Evolutionary conservation across 768 basidiomycete species (phyloP).

Genomic region (Arthromyces matolae): DNA sequence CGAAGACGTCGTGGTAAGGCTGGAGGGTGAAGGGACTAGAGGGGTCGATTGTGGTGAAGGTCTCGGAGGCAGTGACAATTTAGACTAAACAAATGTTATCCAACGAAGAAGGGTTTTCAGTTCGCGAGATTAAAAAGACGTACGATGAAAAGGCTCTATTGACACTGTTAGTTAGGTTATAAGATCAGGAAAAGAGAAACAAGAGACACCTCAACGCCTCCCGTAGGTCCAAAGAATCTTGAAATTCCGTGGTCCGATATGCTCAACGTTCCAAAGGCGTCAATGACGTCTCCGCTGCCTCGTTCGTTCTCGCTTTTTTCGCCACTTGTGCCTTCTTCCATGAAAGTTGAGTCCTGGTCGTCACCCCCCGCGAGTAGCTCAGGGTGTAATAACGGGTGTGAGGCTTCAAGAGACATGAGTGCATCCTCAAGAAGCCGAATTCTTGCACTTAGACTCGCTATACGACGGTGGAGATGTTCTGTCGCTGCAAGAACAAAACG

Average conservation of each 20-base stretch:
- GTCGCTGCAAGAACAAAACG: conserved; percentile 66
- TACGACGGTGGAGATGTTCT: conserved; percentile 61
- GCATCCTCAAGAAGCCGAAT: conserved; percentile 56
- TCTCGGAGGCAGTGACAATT: conserved; percentile 11
- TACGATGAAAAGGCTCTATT: conserved; percentile 24
- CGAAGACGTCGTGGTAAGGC: conserved; percentile 6
- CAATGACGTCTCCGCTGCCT: conserved; percentile 40
- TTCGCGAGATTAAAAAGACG: neutral
- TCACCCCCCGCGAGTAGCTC: conserved; percentile 40
- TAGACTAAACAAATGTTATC: too few species aligned
- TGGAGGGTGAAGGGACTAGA: conserved; percentile 19
- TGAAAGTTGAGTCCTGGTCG: conserved; percentile 18
- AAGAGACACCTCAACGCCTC: conserved; percentile 58
- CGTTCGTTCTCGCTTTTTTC: neutral
- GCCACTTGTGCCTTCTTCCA: conserved; percentile 9
- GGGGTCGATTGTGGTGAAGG: conserved; percentile 23
- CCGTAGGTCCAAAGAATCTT: conserved; percentile 65
- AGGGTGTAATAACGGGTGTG: conserved; percentile 58
- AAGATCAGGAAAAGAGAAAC: neutral
- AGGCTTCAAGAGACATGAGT: conserved; percentile 45
- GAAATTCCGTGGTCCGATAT: conserved; percentile 58
- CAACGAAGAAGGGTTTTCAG: neutral
- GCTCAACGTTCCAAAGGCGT: conserved; percentile 58
- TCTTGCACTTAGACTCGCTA: conserved; percentile 48
- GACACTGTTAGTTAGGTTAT: neutral